Conservation (phyloP, 768 basidiomycete species). For the Rhodotorula toruloides region DNA sequence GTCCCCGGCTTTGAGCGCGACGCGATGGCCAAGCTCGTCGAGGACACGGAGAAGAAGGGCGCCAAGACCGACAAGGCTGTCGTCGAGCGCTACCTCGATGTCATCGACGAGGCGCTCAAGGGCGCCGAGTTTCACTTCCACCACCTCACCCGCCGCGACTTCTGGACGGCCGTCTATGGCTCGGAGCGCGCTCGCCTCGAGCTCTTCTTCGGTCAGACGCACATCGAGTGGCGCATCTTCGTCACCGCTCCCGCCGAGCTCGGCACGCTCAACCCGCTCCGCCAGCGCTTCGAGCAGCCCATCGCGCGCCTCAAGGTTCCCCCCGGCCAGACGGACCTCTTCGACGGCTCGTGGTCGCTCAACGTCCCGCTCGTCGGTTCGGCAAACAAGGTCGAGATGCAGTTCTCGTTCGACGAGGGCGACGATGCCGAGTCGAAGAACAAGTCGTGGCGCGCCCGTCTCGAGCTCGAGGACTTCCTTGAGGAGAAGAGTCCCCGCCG, state of each 20-base stretch:
- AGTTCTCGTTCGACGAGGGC: slow-evolving; percentile 15
- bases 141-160: slow-evolving; percentile 77
- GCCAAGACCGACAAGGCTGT: slow-evolving; percentile 1
- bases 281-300: slow-evolving; percentile 65
- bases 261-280: slow-evolving; percentile 73
- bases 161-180: slow-evolving; percentile 76
- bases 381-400: background rate
- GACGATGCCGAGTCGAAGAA: slow-evolving; percentile 54
- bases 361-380: slow-evolving; percentile 55
- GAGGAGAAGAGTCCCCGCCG: slow-evolving; percentile 64
- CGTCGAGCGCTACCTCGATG: slow-evolving; percentile 18
- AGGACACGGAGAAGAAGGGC: slow-evolving; percentile 7
- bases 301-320: slow-evolving; percentile 61
- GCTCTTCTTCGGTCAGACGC: slow-evolving; percentile 66
- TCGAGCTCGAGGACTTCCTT: slow-evolving; percentile 64
- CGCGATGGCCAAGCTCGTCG: slow-evolving; percentile 5
- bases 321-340: slow-evolving; percentile 49
- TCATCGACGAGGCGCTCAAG: slow-evolving; percentile 39
- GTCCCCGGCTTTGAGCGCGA: slow-evolving; percentile 48
- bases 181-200: slow-evolving; percentile 67
- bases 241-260: slow-evolving; percentile 47
- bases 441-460: slow-evolving; percentile 68
- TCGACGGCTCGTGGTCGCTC: slow-evolving; percentile 55
- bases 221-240: slow-evolving; percentile 81
- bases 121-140: slow-evolving; percentile 62